phyloP scores from a whole-genome alignment of 495 filamentous ascomycete genomes.

The Corynascus novoguineensis region DNA sequence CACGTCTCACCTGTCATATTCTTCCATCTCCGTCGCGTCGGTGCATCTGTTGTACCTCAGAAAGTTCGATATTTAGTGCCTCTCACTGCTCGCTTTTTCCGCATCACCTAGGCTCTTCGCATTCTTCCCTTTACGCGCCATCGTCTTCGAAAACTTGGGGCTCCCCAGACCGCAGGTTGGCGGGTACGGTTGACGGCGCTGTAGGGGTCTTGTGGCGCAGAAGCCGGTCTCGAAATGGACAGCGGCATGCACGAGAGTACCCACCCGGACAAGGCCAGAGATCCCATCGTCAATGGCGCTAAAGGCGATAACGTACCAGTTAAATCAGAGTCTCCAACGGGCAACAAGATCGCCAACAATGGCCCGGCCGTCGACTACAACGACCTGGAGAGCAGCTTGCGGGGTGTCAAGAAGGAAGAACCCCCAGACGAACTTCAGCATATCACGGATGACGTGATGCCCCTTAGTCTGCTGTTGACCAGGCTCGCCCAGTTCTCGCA shows the following conservation, averaged over 20 bases:
- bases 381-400: constrained; percentile 13
- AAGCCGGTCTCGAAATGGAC: constrained; percentile 49
- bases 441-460: constrained; percentile 68
- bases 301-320: constrained; percentile 27
- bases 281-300: constrained; percentile 36
- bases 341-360: constrained; percentile 18
- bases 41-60: neutral
- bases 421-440: constrained; percentile 72
- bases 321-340: constrained; percentile 15
- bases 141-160: neutral
- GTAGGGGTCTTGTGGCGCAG: constrained; percentile 29
- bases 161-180: constrained; percentile 1
- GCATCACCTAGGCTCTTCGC: neutral
- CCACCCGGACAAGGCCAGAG: constrained; percentile 48
- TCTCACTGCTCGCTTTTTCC: neutral
- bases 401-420: constrained; percentile 39
- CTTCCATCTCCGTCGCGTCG: neutral
- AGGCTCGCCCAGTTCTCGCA: constrained; percentile 78
- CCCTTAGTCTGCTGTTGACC: constrained; percentile 61
- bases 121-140: neutral
- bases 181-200: constrained; percentile 8
- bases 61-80: neutral
- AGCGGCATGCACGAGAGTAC: constrained; percentile 40
- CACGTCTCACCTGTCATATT: neutral
- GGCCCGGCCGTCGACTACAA: constrained; percentile 20